A percentile compares a stretch with the other conserved stretches of the same genome.
These are phyloP conservation scores for Melastoma candidum DNA, from an alignment of 441 rosid genomes.

Conservation along the genomic window DNA sequence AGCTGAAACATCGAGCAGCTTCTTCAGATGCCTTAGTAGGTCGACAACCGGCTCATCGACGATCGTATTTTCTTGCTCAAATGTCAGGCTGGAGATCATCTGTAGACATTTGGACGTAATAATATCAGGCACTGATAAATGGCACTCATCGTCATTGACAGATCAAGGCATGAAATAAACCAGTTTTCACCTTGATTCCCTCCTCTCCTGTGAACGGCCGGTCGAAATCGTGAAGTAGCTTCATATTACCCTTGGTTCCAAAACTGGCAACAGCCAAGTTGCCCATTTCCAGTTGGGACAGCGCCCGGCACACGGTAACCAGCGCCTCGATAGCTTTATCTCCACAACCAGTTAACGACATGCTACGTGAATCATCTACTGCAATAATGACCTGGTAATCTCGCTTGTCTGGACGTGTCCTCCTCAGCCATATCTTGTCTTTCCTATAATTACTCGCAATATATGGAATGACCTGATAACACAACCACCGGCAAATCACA, in stretches of 20 bases:
- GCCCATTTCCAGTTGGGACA: conserved; percentile 94
- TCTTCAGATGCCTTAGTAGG: conserved; percentile 55
- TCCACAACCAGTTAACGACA: conserved; percentile 87
- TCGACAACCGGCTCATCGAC: conserved; percentile 78
- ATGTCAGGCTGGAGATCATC: conserved; percentile 85
- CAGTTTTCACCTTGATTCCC: conserved; percentile 63
- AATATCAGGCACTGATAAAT: not conserved
- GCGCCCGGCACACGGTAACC: conserved; percentile 91
- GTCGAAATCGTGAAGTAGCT: conserved; percentile 82
- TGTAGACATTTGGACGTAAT: conserved; percentile 15
- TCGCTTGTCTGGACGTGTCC: conserved; percentile 92
- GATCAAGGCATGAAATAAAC: too few species aligned
- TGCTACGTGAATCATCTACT: conserved; percentile 93
- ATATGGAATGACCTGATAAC: conserved; percentile 67
- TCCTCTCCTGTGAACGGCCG: conserved; percentile 79
- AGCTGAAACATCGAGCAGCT: conserved; percentile 65
- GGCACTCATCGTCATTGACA: not conserved
- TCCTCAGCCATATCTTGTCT: conserved; percentile 96
- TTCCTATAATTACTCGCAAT: conserved; percentile 93
- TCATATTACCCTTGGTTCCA: conserved; percentile 78
- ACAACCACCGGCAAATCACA: too few species aligned
- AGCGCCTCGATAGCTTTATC: conserved; percentile 85
- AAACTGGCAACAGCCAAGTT: conserved; percentile 91
- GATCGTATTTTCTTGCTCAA: conserved; percentile 84
- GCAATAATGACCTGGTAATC: conserved; percentile 94